Conservation (phyloP, 2,329 filamentous ascomycete species). For the Fusarium multiceps region DNA sequence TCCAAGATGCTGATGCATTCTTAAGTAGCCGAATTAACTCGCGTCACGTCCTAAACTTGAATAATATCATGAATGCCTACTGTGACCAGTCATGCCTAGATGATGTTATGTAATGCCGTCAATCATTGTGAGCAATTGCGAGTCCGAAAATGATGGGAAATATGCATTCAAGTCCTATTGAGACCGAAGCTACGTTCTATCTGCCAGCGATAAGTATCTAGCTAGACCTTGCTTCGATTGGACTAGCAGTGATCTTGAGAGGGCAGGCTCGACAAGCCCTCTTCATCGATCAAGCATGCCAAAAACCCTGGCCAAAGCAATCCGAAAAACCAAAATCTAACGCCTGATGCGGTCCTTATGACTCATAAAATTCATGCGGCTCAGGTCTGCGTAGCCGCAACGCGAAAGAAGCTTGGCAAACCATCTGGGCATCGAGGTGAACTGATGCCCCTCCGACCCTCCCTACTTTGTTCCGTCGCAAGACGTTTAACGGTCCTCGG, state of each 20-base stretch:
- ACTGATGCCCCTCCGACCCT: background rate
- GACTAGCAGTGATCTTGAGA: slow-evolving; percentile 10
- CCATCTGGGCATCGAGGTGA: background rate
- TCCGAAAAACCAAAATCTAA: slow-evolving; percentile 39
- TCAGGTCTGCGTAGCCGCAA: background rate
- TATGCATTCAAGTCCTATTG: slow-evolving; percentile 11
- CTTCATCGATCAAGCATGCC: slow-evolving; percentile 28
- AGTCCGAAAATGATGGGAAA: background rate
- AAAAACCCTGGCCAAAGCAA: slow-evolving; percentile 36
- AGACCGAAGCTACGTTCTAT: slow-evolving; percentile 5
- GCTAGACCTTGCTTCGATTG: slow-evolving; percentile 15
- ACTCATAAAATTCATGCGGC: slow-evolving; percentile 25
- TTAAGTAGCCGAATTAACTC: slow-evolving; percentile 17
- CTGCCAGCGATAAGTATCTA: slow-evolving; percentile 7
- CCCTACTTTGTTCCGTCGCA: background rate
- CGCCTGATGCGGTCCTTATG: slow-evolving; percentile 36
- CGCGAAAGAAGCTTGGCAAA: background rate
- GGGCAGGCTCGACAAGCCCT: slow-evolving; percentile 4
- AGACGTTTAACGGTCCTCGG: slow-evolving; percentile 75
- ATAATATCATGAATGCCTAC: background rate
- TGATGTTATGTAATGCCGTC: background rate
- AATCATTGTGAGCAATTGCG: background rate
- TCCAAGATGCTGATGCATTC: background rate
- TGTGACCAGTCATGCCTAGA: background rate
- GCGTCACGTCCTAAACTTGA: background rate